phyloP scores from a whole-genome alignment of 2,329 filamentous ascomycete species.

The Pseudomassariella vexata region DNA sequence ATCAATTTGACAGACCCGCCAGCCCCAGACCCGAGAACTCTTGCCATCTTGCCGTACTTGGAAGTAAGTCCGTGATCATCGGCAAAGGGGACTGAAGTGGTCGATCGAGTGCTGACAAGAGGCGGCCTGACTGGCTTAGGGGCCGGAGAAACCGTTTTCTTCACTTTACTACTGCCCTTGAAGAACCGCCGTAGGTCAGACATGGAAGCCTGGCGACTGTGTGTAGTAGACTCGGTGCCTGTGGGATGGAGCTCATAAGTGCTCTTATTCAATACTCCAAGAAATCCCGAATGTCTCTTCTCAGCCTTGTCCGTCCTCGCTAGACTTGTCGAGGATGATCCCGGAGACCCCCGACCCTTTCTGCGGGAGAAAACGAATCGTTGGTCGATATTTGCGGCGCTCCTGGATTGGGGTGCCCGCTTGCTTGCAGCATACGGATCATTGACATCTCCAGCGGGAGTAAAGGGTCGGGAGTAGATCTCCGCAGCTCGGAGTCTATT shows the following conservation, averaged over 20 bases:
- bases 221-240: slow-evolving; percentile 41
- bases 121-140: slow-evolving; percentile 46
- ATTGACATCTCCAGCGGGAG: slow-evolving; percentile 71
- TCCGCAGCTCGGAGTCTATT: slow-evolving; percentile 56
- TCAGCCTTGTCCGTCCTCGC: slow-evolving; percentile 40
- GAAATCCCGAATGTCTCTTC: slow-evolving; percentile 44
- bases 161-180: slow-evolving; percentile 66
- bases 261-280: slow-evolving; percentile 30
- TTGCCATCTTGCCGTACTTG: slow-evolving; percentile 94
- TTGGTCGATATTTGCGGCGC: slow-evolving; percentile 62
- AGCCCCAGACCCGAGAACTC: slow-evolving; percentile 86
- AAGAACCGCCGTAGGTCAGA: slow-evolving; percentile 96
- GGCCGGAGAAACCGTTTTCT: slow-evolving; percentile 60
- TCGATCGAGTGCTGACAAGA: slow-evolving; percentile 40
- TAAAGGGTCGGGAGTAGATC: slow-evolving; percentile 68
- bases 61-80: slow-evolving; percentile 87
- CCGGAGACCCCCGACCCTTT: slow-evolving; percentile 58
- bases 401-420: slow-evolving; percentile 62
- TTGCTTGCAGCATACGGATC: slow-evolving; percentile 85
- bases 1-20: slow-evolving; percentile 91
- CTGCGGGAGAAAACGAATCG: slow-evolving; percentile 79
- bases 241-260: slow-evolving; percentile 36
- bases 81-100: slow-evolving; percentile 75
- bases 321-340: slow-evolving; percentile 44
- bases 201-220: slow-evolving; percentile 72